Base-by-base conservation (phyloP, 2,329 filamentous ascomycete genomes). In the Fusarium continuum region DNA sequence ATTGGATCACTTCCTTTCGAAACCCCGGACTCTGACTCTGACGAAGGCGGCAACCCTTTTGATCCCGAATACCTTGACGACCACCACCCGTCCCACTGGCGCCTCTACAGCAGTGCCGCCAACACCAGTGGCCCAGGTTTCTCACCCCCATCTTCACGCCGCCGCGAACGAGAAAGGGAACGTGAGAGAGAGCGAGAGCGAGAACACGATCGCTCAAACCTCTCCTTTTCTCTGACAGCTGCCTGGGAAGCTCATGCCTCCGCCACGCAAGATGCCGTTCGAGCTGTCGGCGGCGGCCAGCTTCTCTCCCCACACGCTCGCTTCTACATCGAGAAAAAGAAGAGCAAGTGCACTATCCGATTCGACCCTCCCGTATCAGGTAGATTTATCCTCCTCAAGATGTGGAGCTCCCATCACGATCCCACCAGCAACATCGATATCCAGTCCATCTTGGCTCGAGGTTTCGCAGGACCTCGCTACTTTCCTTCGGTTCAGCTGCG, bases 311-410 rank as follows among this genome's bases (percentile, higher is more conserved):
- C 92, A 1, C 87, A 92, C 74, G 92, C 92, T 3, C 86, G 87
- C 23, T 97, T 98, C 77, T 90, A 89, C 72, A 96, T 97, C 51
- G 88, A 91, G 70, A 86, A 88, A 74, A 86, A 90, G 69, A 93
- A 92, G 79, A 92, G 87, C 78, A 92, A 90, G 76, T 94, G 95
- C 68, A 93, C 89, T 13, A 90, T 98, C 69, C 89, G 87, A 55
- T 97, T 98, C 68, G 87, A 93, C 68, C 91, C 92, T 53, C 89
- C 91, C 0, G 85, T 95, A 57, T 92, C 91, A 10, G 91, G 91
- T 6, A 86, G 91, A 53, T 96, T 91, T 74, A 90, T 98, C 47
- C 77, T 97, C 35, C 81, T 98, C 63, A 97, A 97, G 80, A 86
- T 97, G 74, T 97, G 92, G 91, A 93, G 89, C 69, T 90, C 91